Percentiles rank a stretch among this genome's conserved stretches.
phyloP scores from a whole-genome alignment of 2,329 filamentous ascomycete genomes.

The Bipolaris cookei region DNA sequence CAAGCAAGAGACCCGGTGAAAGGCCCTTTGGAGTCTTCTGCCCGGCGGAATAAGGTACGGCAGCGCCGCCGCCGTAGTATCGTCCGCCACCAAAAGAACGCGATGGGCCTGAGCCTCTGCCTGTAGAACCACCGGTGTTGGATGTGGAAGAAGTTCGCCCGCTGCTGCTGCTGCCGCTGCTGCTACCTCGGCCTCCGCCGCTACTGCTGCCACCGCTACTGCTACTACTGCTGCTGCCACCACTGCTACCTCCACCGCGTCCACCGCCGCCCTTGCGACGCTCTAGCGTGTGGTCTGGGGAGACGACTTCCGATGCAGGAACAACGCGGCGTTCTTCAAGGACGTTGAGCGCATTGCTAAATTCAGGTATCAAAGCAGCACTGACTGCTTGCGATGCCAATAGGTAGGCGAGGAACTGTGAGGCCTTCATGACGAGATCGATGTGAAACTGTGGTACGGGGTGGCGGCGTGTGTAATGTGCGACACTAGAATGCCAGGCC shows the following conservation, averaged over 20 bases:
- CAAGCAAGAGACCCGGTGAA: conserved; percentile 56
- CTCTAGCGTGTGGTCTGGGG: conserved; percentile 44
- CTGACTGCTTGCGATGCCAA: conserved; percentile 31
- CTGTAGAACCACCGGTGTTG: conserved; percentile 54
- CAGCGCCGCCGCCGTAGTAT: conserved; percentile 70
- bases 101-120: conserved; percentile 62
- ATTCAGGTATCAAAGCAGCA: conserved; percentile 39
- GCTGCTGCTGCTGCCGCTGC: conserved; percentile 11
- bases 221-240: conserved; percentile 26
- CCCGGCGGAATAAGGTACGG: neutral
- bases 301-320: conserved; percentile 30
- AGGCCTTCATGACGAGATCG: conserved; percentile 35
- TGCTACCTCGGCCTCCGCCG: conserved; percentile 3
- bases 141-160: conserved; percentile 36
- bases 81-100: conserved; percentile 66
- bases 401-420: conserved; percentile 30
- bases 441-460: conserved; percentile 12
- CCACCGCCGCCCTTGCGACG: conserved; percentile 50
- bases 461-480: conserved; percentile 6
- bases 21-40: conserved; percentile 60
- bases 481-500: conserved; percentile 8
- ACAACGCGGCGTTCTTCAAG: conserved; percentile 27
- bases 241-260: conserved; percentile 36
- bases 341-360: conserved; percentile 31
- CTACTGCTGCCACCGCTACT: neutral